Percentiles rank a stretch among this genome's conserved stretches.
These are phyloP conservation scores for Sicyos baderoa DNA, from an alignment of 306 rosid genomes.

Conservation along the genomic window DNA sequence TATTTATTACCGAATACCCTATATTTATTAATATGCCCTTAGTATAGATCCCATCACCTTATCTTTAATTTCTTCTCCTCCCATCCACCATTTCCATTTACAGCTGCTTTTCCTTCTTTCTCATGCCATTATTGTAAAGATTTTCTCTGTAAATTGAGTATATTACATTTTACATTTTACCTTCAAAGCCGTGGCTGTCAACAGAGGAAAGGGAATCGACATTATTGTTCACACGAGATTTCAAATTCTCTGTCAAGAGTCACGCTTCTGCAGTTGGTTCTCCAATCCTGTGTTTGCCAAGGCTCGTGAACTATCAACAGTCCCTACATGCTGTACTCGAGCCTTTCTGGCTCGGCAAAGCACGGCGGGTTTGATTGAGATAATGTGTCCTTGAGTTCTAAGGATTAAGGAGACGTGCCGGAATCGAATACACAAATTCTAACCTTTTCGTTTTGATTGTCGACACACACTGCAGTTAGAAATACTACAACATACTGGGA, in stretches of 20 bases:
- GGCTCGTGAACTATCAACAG: slow-evolving; percentile 10
- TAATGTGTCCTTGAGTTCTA: slow-evolving; percentile 13
- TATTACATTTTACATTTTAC: slow-evolving; percentile 10
- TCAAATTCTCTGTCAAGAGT: not conserved
- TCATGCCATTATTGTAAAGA: not conserved
- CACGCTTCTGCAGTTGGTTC: not conserved
- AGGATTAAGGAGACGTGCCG: too few species aligned
- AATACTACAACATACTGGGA: too few species aligned
- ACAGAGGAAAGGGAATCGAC: not conserved
- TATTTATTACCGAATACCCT: too few species aligned
- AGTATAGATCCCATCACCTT: too few species aligned
- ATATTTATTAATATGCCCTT: too few species aligned
- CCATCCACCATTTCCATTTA: not conserved
- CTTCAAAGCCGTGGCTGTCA: not conserved
- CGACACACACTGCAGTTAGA: too few species aligned
- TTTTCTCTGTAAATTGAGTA: not conserved
- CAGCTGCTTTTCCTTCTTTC: not conserved
- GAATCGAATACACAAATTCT: too few species aligned
- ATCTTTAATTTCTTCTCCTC: not conserved
- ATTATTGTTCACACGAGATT: too few species aligned
- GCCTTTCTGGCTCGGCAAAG: slow-evolving; percentile 8
- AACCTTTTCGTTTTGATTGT: too few species aligned
- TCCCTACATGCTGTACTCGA: not conserved
- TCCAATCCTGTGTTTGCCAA: not conserved
- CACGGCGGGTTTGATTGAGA: slow-evolving; percentile 33